phyloP scores from a whole-genome alignment of 176 grass and related monocot species.

The Zea mays region Zm-B73-REFERENCE-NAM-5.0 NC_050103.1:130365501-130366000 shows the following conservation, averaged over 20 bases:
- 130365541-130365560: conserved; percentile 98
- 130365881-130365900: conserved; percentile 99
- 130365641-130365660: conserved; percentile 94
- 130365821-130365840: conserved; percentile 94
- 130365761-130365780: conserved; percentile 96
- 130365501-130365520: conserved; percentile 98
- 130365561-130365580: conserved; percentile 91
- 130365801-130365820: conserved; percentile 95
- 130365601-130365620: conserved; percentile 96
- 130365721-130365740: conserved; percentile 94
- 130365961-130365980: conserved; percentile 96
- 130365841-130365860: conserved; percentile 93
- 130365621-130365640: conserved; percentile 81
- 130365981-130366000: conserved; percentile 99
- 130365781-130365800: conserved; percentile 96
- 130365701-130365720: conserved; percentile 97
- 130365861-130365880: conserved; percentile 98
- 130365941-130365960: conserved; percentile 98
- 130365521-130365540: conserved; percentile 94
- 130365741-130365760: conserved; percentile 80
- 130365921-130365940: conserved; percentile 93
- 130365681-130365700: conserved; percentile 96
- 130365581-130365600: conserved; percentile 98
- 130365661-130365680: conserved; percentile 94
- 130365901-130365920: conserved; percentile 91